These are phyloP conservation scores for Choiromyces venosus DNA, from an alignment of 495 filamentous ascomycete species.

Conservation along the genomic window DNA sequence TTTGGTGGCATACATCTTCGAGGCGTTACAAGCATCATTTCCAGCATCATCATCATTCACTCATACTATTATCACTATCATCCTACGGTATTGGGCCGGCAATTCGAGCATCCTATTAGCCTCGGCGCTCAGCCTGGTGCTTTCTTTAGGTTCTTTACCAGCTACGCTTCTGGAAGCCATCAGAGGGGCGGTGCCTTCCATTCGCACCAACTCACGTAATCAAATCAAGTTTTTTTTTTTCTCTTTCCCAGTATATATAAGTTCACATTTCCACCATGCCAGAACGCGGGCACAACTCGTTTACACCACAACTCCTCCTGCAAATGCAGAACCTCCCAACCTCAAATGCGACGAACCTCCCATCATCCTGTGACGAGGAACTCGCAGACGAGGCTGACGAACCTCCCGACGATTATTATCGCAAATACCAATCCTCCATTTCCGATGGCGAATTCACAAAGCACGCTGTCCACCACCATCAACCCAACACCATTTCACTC, in stretches of 20 bases:
- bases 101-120: constrained; percentile 16
- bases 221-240: constrained; percentile 11
- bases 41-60: constrained; percentile 25
- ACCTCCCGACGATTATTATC: constrained; percentile 33
- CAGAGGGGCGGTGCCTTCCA: constrained; percentile 12
- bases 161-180: neutral
- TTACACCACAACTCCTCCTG: constrained; percentile 28
- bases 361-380: constrained; percentile 40
- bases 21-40: constrained; percentile 10
- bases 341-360: constrained; percentile 40
- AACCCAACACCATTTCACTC: constrained; percentile 54
- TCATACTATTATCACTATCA: constrained; percentile 15
- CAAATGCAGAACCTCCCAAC: constrained; percentile 38
- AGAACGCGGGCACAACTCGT: constrained; percentile 30
- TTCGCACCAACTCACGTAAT: constrained; percentile 36
- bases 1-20: constrained; percentile 20
- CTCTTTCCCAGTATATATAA: constrained; percentile 22
- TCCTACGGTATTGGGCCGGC: constrained; percentile 3
- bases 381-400: constrained; percentile 41
- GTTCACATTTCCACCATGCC: constrained; percentile 24
- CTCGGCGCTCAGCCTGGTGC: constrained; percentile 19
- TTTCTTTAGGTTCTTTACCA: constrained; percentile 18
- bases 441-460: constrained; percentile 34
- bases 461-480: constrained; percentile 26
- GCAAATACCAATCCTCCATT: neutral